Base-by-base conservation (phyloP, 192 early-diverging fungal species). In the Podochytrium sp. region DNA sequence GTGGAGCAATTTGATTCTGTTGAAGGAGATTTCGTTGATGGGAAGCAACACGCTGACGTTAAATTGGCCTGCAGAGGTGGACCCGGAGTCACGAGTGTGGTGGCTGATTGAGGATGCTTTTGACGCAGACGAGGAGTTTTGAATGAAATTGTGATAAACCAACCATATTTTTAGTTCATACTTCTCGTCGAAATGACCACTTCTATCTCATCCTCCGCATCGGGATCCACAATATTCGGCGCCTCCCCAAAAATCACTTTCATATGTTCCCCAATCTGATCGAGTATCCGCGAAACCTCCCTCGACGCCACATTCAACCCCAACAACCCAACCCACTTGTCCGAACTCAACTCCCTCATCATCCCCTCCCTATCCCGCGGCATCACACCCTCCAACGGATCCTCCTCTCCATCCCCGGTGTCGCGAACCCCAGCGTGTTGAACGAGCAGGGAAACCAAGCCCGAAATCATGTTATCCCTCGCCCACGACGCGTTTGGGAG, bases 221-320 rank as follows among this genome's bases (percentile, higher is more conserved):
- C 52, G 6, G 34, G 27, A 30, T 14, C 35, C 6, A 69, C 18
- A 6, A 71, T 32, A 12, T 57, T 56, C 39, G 69, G 56, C 39
- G 39, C 58, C 41, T 71, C 69, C 10, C 69, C 69, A 71, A 71
- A 71, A 29, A 71, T 23, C 7, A 23, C 41, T 34, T 71, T 71
- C 69, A 71, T 71, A 20, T 23, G 39, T 23, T 20, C 27, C 4
- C n/a, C 53, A 71, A 71, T 60, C 16, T 29, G 10, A 41, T 71
- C 69, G 3, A 71, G 27, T 43, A 5, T 40, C 23, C 30, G 14
- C 0, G 69, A 71, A 29, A 71, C 69, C 37, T 69, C 66, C 23
- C 66, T 49, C 52, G 38, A 27, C 30, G 66, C 20, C 10, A 52
- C 20, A n/a, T 27, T 55, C 7, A 18, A 35, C 10, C 66, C 37